A percentile compares a stretch with the other conserved stretches of the same genome.
These are phyloP conservation scores for Aspergillus ibericus DNA, from an alignment of 2,329 filamentous ascomycete genomes.

Conservation along the genomic window DNA sequence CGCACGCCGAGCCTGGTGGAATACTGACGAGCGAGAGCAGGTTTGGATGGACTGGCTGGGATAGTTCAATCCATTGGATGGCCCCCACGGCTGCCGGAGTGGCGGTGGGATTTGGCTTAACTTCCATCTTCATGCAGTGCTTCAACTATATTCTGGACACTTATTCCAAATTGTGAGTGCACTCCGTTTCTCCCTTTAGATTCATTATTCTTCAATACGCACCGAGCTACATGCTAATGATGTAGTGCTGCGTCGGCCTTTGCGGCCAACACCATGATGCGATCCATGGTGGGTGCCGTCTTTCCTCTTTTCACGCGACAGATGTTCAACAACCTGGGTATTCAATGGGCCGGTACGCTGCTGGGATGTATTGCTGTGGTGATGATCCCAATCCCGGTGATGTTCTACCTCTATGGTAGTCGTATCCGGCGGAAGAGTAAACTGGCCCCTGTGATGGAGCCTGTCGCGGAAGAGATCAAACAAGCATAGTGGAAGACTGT, in stretches of 20 bases:
- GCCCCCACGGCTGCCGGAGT: constrained; percentile 22
- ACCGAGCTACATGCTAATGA: not conserved
- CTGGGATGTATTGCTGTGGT: constrained; percentile 23
- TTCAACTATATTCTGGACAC: constrained; percentile 26
- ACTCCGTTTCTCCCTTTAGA: not conserved
- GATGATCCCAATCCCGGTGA: constrained; percentile 24
- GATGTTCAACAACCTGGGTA: constrained; percentile 25
- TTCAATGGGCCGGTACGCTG: constrained; percentile 23
- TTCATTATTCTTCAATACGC: not conserved
- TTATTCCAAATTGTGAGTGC: constrained; percentile 21
- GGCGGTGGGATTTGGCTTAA: constrained; percentile 24
- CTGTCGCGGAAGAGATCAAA: not conserved
- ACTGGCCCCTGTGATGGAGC: constrained; percentile 13
- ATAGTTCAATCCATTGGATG: constrained; percentile 24
- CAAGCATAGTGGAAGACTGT: not conserved
- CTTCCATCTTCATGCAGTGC: constrained; percentile 25
- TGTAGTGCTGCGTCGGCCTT: constrained; percentile 23
- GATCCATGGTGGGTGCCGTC: constrained; percentile 21
- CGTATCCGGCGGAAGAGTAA: constrained; percentile 18
- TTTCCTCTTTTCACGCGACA: constrained; percentile 24
- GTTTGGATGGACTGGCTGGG: constrained; percentile 28
- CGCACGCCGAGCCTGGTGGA: not conserved
- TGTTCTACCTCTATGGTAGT: constrained; percentile 19
- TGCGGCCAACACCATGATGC: constrained; percentile 25
- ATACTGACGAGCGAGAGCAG: constrained; percentile 10